phyloP scores from a whole-genome alignment of 805 yeast genomes.

The Teunomyces barrocoloradensis region DNA sequence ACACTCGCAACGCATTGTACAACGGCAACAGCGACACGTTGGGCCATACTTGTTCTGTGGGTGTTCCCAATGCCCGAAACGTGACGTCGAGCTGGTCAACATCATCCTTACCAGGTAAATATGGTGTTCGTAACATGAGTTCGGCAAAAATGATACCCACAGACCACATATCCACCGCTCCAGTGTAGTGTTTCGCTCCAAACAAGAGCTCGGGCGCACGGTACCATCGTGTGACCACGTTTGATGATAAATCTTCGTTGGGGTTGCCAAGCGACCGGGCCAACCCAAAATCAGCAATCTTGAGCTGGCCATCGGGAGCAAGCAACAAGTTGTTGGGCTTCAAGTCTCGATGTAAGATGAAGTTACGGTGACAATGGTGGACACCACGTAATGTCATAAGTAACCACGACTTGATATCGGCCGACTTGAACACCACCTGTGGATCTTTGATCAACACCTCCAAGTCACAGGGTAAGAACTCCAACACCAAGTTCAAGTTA shows the following conservation, averaged over 20 bases:
- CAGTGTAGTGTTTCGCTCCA: slow-evolving; percentile 45
- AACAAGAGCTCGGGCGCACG: slow-evolving; percentile 66
- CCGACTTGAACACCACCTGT: slow-evolving; percentile 69
- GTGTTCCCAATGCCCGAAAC: slow-evolving; percentile 93
- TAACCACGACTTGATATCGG: slow-evolving; percentile 91
- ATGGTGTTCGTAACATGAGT: slow-evolving; percentile 90
- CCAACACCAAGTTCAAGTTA: slow-evolving; percentile 82
- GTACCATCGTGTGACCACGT: slow-evolving; percentile 98
- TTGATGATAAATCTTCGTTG: slow-evolving; percentile 76
- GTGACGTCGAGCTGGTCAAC: slow-evolving; percentile 90
- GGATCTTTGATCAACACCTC: slow-evolving; percentile 86
- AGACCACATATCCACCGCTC: slow-evolving; percentile 46
- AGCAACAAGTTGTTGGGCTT: slow-evolving; percentile 89
- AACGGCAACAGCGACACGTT: slow-evolving; percentile 77
- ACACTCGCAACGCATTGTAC: slow-evolving; percentile 68
- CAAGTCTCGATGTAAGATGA: slow-evolving; percentile 86
- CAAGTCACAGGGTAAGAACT: slow-evolving; percentile 87
- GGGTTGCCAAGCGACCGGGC: slow-evolving; percentile 80
- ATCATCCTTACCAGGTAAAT: slow-evolving; percentile 90
- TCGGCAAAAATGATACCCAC: slow-evolving; percentile 82
- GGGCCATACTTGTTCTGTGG: slow-evolving; percentile 90
- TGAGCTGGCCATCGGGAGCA: slow-evolving; percentile 83
- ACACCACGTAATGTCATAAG: slow-evolving; percentile 92
- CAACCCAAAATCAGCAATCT: slow-evolving; percentile 96
- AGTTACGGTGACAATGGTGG: slow-evolving; percentile 92